These are phyloP conservation scores for Xylariaceae sp. DNA, from an alignment of 2,329 filamentous ascomycete species.

Conservation along the genomic window DNA sequence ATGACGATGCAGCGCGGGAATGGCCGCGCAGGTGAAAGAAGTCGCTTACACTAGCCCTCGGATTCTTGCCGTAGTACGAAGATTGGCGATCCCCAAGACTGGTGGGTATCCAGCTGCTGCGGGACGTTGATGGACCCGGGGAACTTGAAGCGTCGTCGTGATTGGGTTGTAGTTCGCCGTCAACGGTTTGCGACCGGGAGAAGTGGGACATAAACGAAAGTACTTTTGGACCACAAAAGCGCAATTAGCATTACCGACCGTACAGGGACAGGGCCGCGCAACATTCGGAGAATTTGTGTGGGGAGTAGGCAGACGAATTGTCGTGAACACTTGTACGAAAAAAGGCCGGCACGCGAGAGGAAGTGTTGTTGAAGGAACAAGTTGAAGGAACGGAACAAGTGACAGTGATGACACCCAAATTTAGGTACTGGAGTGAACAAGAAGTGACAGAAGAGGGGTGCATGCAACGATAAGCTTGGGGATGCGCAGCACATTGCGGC, in stretches of 20 bases:
- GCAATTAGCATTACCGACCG: conserved; percentile 30
- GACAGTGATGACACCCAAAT: not conserved
- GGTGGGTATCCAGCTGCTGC: conserved; percentile 15
- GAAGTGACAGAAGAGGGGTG: not conserved
- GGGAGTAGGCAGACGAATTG: not conserved
- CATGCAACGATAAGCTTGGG: not conserved
- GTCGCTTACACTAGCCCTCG: conserved; percentile 18
- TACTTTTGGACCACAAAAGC: conserved; percentile 46
- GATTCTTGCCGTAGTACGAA: conserved; percentile 13
- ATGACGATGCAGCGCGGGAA: conserved; percentile 25
- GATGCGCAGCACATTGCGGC: too few relatives aligned
- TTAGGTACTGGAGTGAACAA: not conserved
- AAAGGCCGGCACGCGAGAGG: conserved; percentile 12
- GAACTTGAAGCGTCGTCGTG: conserved; percentile 21
- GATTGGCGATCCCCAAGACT: conserved; percentile 13
- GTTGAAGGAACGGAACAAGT: conserved; percentile 7
- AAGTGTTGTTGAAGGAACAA: conserved; percentile 5
- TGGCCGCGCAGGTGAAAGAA: conserved; percentile 24
- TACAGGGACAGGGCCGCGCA: conserved; percentile 8
- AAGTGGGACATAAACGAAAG: conserved; percentile 84
- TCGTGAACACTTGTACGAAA: not conserved
- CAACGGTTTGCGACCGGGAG: conserved; percentile 45
- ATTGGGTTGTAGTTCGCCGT: conserved; percentile 33
- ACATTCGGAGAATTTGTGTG: not conserved
- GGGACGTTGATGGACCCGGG: conserved; percentile 22